phyloP scores from a whole-genome alignment of 768 basidiomycete genomes.

The Rhodotorula taiwanensis region DNA sequence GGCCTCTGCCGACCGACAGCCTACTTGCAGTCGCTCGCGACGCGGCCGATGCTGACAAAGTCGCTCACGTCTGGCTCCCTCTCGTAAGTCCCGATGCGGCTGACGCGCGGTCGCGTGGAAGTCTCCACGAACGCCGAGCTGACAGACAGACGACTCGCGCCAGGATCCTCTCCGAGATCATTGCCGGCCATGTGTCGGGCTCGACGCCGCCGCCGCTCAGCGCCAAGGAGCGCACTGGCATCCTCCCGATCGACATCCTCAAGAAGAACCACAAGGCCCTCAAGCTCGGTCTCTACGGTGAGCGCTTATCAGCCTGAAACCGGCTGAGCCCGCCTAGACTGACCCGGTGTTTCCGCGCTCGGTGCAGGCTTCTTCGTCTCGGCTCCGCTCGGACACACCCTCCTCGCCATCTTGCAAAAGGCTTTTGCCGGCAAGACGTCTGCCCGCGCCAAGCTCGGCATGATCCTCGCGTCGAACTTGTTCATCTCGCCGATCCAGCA shows the following conservation, averaged over 20 bases:
- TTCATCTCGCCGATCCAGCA: conserved; percentile 70
- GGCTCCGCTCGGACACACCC: conserved; percentile 69
- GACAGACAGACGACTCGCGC: conserved; percentile 30
- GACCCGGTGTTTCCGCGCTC: conserved; percentile 32
- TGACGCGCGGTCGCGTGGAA: neutral
- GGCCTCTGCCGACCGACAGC: conserved; percentile 21
- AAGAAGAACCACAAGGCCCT: conserved; percentile 63
- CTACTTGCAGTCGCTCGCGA: conserved; percentile 63
- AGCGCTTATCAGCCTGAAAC: neutral
- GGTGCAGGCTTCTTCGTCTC: conserved; percentile 67
- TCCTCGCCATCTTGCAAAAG: conserved; percentile 65
- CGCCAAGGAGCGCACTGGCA: conserved; percentile 32
- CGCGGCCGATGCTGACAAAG: conserved; percentile 72
- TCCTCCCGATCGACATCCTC: conserved; percentile 36
- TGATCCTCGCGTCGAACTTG: conserved; percentile 69
- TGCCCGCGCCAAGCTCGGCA: conserved; percentile 58
- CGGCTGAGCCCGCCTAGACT: neutral
- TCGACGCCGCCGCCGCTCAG: conserved; percentile 54
- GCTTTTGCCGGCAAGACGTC: conserved; percentile 68
- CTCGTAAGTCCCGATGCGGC: conserved; percentile 23
- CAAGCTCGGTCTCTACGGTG: conserved; percentile 58
- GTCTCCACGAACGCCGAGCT: too few species aligned
- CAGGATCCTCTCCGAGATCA: conserved; percentile 54
- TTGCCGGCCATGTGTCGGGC: conserved; percentile 38
- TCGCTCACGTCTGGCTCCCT: conserved; percentile 61